Evolutionary conservation across 2,329 filamentous ascomycete genomes (phyloP), one percentile per base, ranked within the genome.

Genomic region (Geosmithia flava): DNA sequence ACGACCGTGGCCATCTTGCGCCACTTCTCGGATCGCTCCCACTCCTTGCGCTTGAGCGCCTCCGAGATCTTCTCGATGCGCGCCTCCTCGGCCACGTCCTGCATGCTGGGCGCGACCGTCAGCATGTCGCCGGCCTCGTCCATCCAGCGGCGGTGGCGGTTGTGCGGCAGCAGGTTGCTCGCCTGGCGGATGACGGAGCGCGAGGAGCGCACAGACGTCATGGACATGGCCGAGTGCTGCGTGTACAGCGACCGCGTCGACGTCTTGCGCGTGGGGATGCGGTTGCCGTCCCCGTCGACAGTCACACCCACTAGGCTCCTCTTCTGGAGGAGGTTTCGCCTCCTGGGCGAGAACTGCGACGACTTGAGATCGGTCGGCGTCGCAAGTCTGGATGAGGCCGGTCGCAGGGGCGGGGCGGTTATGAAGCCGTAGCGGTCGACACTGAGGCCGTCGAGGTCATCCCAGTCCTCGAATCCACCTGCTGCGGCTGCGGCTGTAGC

Each of bases 351-450:
- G 48, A 64, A 66, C 42, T 68, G 65, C 39, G 68, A 58, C 33
- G 71, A 66, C 51, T 62, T 67, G 20, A 64, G 58, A 48, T 70
- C 68, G 27, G 62, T 64, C 6, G 69, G 62, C 2, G 68, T 68
- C 51, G 61, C 65, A 20, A 66, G 59, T 30, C 67, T 65, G 19
- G 72, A 68, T 3, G 51, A 52, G 7, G 60, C 59, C 16, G 66
- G 66, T 37, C 67, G 68, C 33, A 16, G 33, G 16, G 68, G 68
- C n/a, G 68, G 69, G 42, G 66, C 58, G 47, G 62, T 72, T 56
- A 85, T 85, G 64, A 85, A 85, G 51, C 81, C 81, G 58, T 83
- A 85, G 57, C 81, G 74, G 63, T 85, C 81, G 52, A 85, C 75
- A 58, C 80, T 74, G 46, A 67, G 69, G 30, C 72, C 76, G 47